Base-by-base conservation (phyloP, 23 red algal genomes). In the Gracilaria domingensis region DNA sequence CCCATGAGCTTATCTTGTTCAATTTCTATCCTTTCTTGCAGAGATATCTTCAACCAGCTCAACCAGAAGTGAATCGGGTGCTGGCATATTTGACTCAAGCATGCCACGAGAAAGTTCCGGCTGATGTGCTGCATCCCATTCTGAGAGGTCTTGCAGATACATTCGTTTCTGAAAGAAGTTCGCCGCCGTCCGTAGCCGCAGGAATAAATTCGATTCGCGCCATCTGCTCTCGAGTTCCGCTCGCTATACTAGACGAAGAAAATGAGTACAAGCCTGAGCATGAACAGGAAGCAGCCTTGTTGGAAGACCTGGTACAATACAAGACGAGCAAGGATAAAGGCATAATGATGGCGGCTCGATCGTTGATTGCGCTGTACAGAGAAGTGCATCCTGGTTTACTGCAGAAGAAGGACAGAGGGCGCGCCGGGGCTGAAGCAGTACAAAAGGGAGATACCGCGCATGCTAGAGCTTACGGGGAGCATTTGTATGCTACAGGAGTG, bases 321-420 rank as follows among this genome's bases (percentile, higher is more conserved):
- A 90, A 91, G 35, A 66, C 56, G n/a, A 81, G 76, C 30, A 90
- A 93, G 18, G 88, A 96, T 80, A 95, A 94, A 75, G 93, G 97
- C n/a, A 83, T 99, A n/a, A 92, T 92, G 77, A 96, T 96, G 94
- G 97, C 93, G 13, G 97, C 97, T 4, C 85, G 97, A 32, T 90
- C 86, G 0, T 71, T 99, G 21, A 79, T 99, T 58, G 76, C 58
- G 18, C 64, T 99, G 28, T 99, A 96, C 71, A 94, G 97, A 80
- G 81, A 92, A 16, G 82, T 99, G 7, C 17, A 94, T 51, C 97
- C 97, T 24, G 37, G 67, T 65, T 76, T 96, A 75, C 56, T 99
- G 11, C 81, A 82, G 24, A 90, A 89, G 91, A 89, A 86, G 78
- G 94, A 96, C 49, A 93, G 97, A 16, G 97, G 97, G 8, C 69